phyloP scores from a whole-genome alignment of 2,329 filamentous ascomycete species.

The Akanthomyces lecanii region DNA sequence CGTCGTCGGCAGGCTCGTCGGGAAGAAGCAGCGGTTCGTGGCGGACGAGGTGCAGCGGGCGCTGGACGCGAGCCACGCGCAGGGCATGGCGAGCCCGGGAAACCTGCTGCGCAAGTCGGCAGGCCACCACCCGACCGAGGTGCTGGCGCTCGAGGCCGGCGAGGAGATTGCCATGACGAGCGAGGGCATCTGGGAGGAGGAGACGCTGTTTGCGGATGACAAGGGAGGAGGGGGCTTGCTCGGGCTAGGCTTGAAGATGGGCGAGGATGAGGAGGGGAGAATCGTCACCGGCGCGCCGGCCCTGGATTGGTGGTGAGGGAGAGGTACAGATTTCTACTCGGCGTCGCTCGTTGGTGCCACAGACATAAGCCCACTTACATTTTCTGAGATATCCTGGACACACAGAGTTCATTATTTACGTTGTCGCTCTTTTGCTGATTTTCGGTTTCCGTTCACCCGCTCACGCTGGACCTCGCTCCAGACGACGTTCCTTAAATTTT shows the following conservation, averaged over 20 bases:
- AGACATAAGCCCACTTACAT: no score
- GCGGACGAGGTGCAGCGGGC: constrained; percentile 42
- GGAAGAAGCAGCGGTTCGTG: constrained; percentile 40
- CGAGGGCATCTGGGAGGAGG: constrained; percentile 32
- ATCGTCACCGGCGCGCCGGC: background rate
- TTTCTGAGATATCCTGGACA: no score
- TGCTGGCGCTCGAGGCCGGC: constrained; percentile 39
- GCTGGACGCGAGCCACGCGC: constrained; percentile 24
- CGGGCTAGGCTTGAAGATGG: background rate
- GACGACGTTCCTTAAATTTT: no score
- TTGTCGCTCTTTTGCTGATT: no score
- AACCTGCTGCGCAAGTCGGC: background rate
- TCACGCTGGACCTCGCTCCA: no score
- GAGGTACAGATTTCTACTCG: no score
- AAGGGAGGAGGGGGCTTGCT: background rate
- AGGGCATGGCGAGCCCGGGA: constrained; percentile 12
- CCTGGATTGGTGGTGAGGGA: constrained; percentile 1
- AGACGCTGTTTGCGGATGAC: constrained; percentile 3
- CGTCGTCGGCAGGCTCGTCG: constrained; percentile 53
- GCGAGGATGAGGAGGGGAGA: background rate
- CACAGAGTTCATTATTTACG: no score
- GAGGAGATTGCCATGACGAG: constrained; percentile 41
- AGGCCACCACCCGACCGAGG: constrained; percentile 31
- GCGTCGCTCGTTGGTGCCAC: no score
- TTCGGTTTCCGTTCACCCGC: no score